Percentiles rank a stretch among this genome's conserved stretches.
Evolutionary conservation across 1,284 basidiomycete species (phyloP).

Genomic region (Fistulina hepatica): DNA sequence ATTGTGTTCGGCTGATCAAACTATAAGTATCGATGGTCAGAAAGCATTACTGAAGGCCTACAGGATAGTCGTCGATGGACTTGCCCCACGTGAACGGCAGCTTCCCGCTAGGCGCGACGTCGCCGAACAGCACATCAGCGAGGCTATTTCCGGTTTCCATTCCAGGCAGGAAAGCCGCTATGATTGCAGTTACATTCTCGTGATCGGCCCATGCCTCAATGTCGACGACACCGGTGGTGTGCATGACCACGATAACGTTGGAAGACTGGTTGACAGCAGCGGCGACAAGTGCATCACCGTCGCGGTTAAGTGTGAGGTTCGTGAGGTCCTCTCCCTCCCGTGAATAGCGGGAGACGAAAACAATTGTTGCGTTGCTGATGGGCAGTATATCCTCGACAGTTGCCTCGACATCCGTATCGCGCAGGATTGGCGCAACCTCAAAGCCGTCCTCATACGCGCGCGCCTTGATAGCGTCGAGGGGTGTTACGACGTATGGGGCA

Average conservation of each 20-base stretch:
- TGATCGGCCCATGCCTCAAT: conserved; percentile 11
- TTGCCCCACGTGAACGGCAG: conserved; percentile 54
- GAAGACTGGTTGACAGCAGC: conserved; percentile 9
- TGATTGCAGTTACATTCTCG: conserved; percentile 8
- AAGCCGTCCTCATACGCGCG: conserved; percentile 8
- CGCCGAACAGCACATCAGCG: conserved; percentile 36
- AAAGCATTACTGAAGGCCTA: conserved; percentile 1
- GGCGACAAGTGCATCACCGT: conserved; percentile 11
- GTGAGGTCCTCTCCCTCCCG: conserved; percentile 8
- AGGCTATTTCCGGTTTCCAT: conserved; percentile 35
- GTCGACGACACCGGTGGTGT: conserved; percentile 9
- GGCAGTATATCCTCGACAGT: conserved; percentile 27
- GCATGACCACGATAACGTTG: conserved; percentile 11
- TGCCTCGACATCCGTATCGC: conserved; percentile 23
- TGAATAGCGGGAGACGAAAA: conserved; percentile 11
- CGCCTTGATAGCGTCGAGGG: conserved; percentile 11
- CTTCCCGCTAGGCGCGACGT: conserved; percentile 42
- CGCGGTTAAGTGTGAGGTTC: conserved; percentile 5
- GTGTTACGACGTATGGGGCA: conserved; percentile 14
- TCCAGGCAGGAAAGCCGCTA: conserved; percentile 9
- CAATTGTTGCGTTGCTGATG: conserved; percentile 8
- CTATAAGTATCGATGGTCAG: neutral
- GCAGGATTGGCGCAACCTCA: conserved; percentile 7
- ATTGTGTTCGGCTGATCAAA: conserved; percentile 3
- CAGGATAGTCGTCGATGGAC: conserved; percentile 21